Evolutionary conservation across 75 land plant genomes (phyloP), one percentile per base, ranked within the genome.

Genomic region (Larix kaempferi): DNA sequence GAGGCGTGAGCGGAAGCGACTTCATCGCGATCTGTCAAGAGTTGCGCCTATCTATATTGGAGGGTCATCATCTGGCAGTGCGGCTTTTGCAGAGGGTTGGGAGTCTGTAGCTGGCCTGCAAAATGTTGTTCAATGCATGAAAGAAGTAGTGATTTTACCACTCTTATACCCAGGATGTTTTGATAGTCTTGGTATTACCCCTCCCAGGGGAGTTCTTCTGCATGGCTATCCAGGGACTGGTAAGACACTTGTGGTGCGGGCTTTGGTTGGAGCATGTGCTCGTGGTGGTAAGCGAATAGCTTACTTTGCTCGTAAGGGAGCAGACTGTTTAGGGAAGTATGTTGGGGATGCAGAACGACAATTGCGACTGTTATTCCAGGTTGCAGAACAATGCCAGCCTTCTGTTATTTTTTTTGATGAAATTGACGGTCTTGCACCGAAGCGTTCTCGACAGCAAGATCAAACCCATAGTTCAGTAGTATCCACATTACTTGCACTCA

Each of bases 191-290:
- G 92, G 98, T 39, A 86, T 96, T 62, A 85, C 93, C 35, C 95
- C 99, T 63, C 98, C 99, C 59, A 90, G 95, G 63, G 99, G 99
- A 74, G 93, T 96, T 79, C 91, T 96, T 59, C 76, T 96, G 74
- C 98, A 96, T 91, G 99, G 99, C 35, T 89, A 96, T 80, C 98
- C 99, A 77, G 99, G 99, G 14, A 96, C 99, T 55, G 99, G 99
- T 49, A 96, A 96, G 85, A 96, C 99, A 11, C 85, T 89, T 41
- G 95, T 93, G 15, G 99, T 96, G 25, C 84, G 94, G 35, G 93
- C 99, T 66, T 71, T 96, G 37, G 89, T 95, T 77, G 99, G 99
- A 66, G 89, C 98, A 41, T 94, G 97, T 80, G 84, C 99, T 22
- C 90, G 90, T 63, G 99, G 98, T 64, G 89, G 87, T 59, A 92